Conservation (phyloP, 257 asterid genomes). For the Knoxia roxburghii region DNA sequence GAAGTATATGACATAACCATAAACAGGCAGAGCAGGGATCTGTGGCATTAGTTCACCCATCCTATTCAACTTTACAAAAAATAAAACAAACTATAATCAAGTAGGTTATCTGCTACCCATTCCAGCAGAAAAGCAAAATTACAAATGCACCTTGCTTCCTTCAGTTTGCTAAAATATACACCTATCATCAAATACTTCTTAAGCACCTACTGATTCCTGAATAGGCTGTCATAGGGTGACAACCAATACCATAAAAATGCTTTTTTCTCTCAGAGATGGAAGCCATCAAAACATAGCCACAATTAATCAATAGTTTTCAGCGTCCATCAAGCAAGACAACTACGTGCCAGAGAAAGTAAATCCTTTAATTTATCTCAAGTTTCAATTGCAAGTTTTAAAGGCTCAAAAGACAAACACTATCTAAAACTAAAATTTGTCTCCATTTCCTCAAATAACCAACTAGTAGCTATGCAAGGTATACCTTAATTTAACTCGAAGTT, state of each 20-base stretch:
- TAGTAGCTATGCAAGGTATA: conserved; percentile 21
- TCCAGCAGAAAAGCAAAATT: not conserved
- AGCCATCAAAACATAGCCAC: not conserved
- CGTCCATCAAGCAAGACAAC: not conserved
- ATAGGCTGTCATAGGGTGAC: not conserved
- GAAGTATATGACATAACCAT: not conserved
- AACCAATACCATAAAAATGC: not conserved
- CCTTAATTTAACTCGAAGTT: conserved; percentile 64
- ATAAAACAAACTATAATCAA: not conserved
- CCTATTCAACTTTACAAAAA: not conserved
- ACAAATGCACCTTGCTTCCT: not conserved
- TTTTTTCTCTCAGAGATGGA: not conserved
- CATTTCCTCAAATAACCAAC: not conserved
- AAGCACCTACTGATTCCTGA: not conserved
- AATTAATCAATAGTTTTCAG: not conserved
- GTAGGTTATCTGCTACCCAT: not conserved
- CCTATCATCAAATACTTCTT: not conserved
- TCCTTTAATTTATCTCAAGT: not conserved
- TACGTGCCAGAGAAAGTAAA: not conserved
- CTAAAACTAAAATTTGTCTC: not conserved
- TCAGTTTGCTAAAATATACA: not conserved
- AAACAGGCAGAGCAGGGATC: not conserved
- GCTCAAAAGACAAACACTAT: not conserved
- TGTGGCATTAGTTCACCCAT: not conserved
- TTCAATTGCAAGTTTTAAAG: not conserved